phyloP scores from a whole-genome alignment of 139 green algal genomes.

The Ettlia oleoabundans region DNA sequence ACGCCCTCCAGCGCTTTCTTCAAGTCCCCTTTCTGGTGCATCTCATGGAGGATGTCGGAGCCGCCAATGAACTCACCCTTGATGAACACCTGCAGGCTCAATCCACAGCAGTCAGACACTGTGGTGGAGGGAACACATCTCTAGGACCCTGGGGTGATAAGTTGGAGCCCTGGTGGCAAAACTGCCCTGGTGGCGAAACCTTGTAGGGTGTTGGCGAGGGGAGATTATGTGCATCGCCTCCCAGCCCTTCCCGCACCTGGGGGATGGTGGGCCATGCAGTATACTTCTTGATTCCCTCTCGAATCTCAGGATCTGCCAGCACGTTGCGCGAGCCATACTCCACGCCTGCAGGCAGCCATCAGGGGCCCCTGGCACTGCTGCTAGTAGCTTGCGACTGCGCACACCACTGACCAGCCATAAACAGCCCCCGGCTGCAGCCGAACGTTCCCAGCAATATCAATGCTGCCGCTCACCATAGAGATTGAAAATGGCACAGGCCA shows the following conservation, averaged over 20 bases:
- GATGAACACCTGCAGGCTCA: slow-evolving; percentile 90
- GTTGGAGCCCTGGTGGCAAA: too few species aligned
- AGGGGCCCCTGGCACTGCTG: background rate
- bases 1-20: slow-evolving; percentile 65
- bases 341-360: slow-evolving; percentile 60
- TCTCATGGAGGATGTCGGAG: slow-evolving; percentile 90
- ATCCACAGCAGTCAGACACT: too few species aligned
- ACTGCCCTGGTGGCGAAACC: too few species aligned
- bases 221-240: too few species aligned
- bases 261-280: slow-evolving; percentile 97
- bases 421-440: too few species aligned
- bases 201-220: too few species aligned
- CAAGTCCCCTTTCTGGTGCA: slow-evolving; percentile 94
- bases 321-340: slow-evolving; percentile 88
- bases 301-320: slow-evolving; percentile 81
- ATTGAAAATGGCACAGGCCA: slow-evolving; percentile 86
- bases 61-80: slow-evolving; percentile 96
- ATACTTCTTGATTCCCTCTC: slow-evolving; percentile 94
- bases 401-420: too few species aligned
- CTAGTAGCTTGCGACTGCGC: too few species aligned
- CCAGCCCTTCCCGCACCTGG: slow-evolving; percentile 55
- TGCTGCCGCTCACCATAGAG: slow-evolving; percentile 87
- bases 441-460: too few species aligned
- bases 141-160: background rate
- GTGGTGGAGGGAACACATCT: background rate